A percentile compares a stretch with the other conserved stretches of the same genome.
Evolutionary conservation across 2,329 filamentous ascomycete species (phyloP).

Genomic region (Fusarium sp.): DNA sequence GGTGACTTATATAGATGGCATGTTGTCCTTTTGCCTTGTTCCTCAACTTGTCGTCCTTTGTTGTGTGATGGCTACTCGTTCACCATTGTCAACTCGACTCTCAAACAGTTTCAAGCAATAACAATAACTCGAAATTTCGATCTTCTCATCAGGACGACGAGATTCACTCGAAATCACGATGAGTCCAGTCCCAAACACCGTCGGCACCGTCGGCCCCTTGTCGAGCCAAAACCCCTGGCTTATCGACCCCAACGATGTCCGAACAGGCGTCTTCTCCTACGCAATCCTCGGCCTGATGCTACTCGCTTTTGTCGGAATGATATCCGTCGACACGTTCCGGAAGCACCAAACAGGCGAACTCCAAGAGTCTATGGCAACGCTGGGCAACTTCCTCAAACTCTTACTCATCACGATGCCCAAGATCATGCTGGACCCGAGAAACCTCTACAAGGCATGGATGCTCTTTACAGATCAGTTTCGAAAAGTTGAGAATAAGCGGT

Average conservation of each 20-base stretch:
- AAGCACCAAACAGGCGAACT: conserved; percentile 30
- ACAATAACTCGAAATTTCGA: background rate
- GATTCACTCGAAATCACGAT: background rate
- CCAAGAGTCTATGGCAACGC: background rate
- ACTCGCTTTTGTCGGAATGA: conserved; percentile 11
- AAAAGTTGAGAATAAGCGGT: conserved; percentile 8
- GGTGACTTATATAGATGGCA: background rate
- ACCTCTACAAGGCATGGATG: conserved; percentile 3
- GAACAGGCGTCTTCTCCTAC: conserved; percentile 9
- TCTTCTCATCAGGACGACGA: background rate
- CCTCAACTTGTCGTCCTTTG: background rate
- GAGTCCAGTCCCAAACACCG: background rate
- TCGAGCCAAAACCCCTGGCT: background rate
- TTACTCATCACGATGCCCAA: conserved; percentile 4
- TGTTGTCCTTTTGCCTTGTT: background rate
- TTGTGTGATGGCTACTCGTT: background rate
- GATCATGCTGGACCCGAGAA: conserved; percentile 9
- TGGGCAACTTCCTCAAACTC: background rate
- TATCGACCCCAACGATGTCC: background rate
- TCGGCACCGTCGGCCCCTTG: background rate
- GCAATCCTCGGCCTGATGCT: conserved; percentile 16
- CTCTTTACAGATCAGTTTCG: conserved; percentile 32
- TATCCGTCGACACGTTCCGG: conserved; percentile 21
- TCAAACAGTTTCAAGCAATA: background rate
- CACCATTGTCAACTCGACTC: background rate